A percentile compares a stretch with the other conserved stretches of the same genome.
Evolutionary conservation across 352 stramenopile species (phyloP).

Genomic region (Blastocystis sp.): DNA sequence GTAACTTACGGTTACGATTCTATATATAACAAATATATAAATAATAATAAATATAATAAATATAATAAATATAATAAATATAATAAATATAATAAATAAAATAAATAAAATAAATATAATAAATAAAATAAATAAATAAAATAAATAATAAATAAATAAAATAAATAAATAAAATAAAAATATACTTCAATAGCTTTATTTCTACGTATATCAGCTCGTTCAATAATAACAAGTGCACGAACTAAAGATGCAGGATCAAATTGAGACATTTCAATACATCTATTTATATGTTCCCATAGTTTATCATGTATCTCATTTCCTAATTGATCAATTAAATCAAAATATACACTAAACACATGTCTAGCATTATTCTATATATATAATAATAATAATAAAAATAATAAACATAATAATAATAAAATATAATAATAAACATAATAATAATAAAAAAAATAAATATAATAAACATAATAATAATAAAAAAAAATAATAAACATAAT

Average conservation of each 20-base stretch:
- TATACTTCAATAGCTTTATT: neutral
- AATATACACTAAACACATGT: neutral
- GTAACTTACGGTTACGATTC: too few species aligned
- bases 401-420: too few species aligned
- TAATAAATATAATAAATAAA: too few species aligned
- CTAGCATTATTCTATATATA: neutral
- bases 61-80: too few species aligned
- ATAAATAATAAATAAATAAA: too few species aligned
- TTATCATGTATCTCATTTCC: neutral
- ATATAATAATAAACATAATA: neutral
- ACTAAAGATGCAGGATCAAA: conserved; percentile 8
- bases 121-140: too few species aligned
- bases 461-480: too few species aligned
- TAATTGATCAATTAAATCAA: neutral
- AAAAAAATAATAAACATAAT: too few species aligned
- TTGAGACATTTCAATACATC: conserved; percentile 5
- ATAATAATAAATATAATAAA: too few species aligned
- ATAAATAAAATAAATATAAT: too few species aligned
- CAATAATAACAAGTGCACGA: conserved; percentile 16
- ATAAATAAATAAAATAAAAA: too few species aligned
- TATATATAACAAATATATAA: too few species aligned
- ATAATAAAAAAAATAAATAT: neutral
- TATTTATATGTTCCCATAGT: conserved; percentile 26
- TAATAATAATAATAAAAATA: neutral
- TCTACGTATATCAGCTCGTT: conserved; percentile 8